phyloP scores from a whole-genome alignment of 2,329 filamentous ascomycete genomes.

The Cytospora leucostoma region DNA sequence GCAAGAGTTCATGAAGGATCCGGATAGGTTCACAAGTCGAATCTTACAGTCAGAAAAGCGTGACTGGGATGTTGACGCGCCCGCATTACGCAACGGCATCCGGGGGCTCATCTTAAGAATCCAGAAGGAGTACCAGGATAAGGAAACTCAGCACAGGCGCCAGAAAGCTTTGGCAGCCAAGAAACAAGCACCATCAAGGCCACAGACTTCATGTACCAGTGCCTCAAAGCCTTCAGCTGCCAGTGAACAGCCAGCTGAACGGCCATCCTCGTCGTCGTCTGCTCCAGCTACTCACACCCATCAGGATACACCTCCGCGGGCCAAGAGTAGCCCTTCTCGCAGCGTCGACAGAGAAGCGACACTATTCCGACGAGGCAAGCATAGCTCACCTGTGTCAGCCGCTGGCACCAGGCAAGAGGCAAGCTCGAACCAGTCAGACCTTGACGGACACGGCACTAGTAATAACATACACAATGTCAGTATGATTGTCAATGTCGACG shows the following conservation, averaged over 20 bases:
- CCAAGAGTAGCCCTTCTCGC: background rate
- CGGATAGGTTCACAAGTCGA: constrained; percentile 67
- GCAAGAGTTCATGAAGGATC: constrained; percentile 75
- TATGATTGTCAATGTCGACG: constrained; percentile 22
- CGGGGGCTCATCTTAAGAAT: constrained; percentile 66
- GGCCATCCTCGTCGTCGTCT: background rate
- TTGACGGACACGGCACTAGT: background rate
- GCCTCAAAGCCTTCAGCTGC: background rate
- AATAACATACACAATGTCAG: constrained; percentile 15
- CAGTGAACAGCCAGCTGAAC: background rate
- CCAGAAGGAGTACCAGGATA: constrained; percentile 57
- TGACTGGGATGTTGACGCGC: constrained; percentile 56
- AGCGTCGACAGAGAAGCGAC: background rate
- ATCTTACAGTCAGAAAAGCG: constrained; percentile 61
- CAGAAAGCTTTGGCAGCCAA: constrained; percentile 34
- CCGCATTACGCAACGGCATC: constrained; percentile 64
- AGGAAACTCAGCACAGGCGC: constrained; percentile 42
- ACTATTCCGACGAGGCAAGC: background rate
- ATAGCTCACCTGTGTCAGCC: constrained; percentile 2
- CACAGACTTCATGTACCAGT: constrained; percentile 1
- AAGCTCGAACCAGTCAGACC: constrained; percentile 1
- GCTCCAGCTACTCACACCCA: background rate
- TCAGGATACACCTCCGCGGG: constrained; percentile 4
- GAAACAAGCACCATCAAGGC: constrained; percentile 2
- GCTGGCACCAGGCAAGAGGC: background rate